Percentiles rank a stretch among this genome's conserved stretches.
These are phyloP conservation scores for cucumber (Cucumis sativus) DNA, from an alignment of 306 rosid genomes.

Conservation along the genomic window Cucumber_9930_V3 NC_026657.2:37428501-37429000, in stretches of 20 bases:
- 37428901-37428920: constrained; percentile 3
- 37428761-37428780: too few species aligned
- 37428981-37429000: background rate
- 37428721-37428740: background rate
- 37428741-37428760: background rate
- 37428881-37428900: background rate
- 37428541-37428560: too few species aligned
- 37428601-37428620: too few species aligned
- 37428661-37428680: too few species aligned
- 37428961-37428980: background rate
- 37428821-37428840: background rate
- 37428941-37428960: constrained; percentile 17
- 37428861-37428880: constrained; percentile 2
- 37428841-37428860: background rate
- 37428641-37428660: too few species aligned
- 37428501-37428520: too few species aligned
- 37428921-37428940: background rate
- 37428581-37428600: too few species aligned
- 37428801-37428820: background rate
- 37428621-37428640: too few species aligned
- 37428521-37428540: too few species aligned
- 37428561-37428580: too few species aligned
- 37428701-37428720: too few species aligned
- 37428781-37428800: background rate
- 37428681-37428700: too few species aligned